Evolutionary conservation across 1,284 basidiomycete genomes (phyloP).

Genomic region (Tilletia walkeri): DNA sequence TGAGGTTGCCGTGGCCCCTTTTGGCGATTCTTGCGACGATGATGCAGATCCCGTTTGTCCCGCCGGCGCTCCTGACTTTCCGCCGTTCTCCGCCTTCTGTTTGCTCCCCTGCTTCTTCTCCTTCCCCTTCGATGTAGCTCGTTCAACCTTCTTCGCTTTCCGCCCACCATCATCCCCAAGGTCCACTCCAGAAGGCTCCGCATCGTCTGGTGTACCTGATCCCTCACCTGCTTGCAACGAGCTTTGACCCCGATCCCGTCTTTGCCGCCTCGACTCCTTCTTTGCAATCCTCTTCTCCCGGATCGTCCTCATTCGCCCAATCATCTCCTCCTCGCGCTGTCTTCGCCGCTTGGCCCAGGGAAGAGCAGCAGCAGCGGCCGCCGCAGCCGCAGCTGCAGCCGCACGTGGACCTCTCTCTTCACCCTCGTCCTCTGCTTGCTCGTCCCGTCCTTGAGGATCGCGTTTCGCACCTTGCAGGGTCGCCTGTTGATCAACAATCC

Average conservation of each 20-base stretch:
- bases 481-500: constrained; percentile 11
- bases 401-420: background rate
- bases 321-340: constrained; percentile 13
- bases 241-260: background rate
- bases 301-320: constrained; percentile 6
- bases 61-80: no score
- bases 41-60: no score
- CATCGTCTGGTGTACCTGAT: background rate
- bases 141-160: background rate
- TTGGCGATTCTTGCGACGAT: no score
- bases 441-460: background rate
- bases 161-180: no score
- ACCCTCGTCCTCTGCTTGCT: background rate
- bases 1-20: no score
- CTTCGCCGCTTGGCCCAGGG: constrained; percentile 6
- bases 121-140: background rate
- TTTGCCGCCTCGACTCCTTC: background rate
- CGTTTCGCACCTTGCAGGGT: background rate
- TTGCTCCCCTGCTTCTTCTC: background rate
- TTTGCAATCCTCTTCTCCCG: background rate
- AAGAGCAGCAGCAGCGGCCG: background rate
- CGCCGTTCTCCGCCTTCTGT: no score
- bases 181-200: background rate
- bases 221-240: background rate
- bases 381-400: background rate